Evolutionary conservation across 2,329 filamentous ascomycete species (phyloP), one percentile per base, ranked within the genome.

Genomic region (Sporothrix brasiliensis): DNA sequence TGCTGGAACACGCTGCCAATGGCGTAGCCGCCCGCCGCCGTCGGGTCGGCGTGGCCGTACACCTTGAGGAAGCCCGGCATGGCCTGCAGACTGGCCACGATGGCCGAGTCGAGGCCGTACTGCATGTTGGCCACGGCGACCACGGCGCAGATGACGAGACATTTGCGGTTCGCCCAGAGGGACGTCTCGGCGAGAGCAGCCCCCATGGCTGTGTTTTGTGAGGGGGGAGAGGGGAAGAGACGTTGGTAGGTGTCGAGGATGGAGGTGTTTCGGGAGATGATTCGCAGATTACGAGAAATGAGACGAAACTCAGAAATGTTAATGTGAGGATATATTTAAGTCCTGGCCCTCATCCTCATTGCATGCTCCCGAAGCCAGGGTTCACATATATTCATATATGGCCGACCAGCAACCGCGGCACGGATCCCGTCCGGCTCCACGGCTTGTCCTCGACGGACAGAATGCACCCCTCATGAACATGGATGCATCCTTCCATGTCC

Each of bases 11-110:
- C 84, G 21, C 80, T 80, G 67, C 79, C 80, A 41, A 83, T 83
- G 0, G 79, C 79, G 71, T 83, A 83, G 0, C 81, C 75, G 0
- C 77, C 76, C 1, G 75, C 72, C 16, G 76, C 75, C 14, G 67
- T 73, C 3, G 82, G 78, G 66, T 83, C 80, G 24, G 78, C 76
- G 69, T 85, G 82, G 2, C 84, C 84, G 74, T 85, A 86, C 0
- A 86, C 83, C 69, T 79, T 76, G 7, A 84, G 74, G 67, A 86
- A 86, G 0, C 84, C 84, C 0, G 84, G 83, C 83, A 85, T 85
- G 3, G 83, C 83, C 73, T 84, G 80, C 4, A 84, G 75, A 2
- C 80, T 81, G 10, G 80, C 81, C 0, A 86, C 78, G 9, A 81
- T 80, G 2, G 81, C 80, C 13, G 79, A 82, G 75, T 86, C 83